A percentile compares a stretch with the other conserved stretches of the same genome.
phyloP scores from a whole-genome alignment of 2,329 filamentous ascomycete species.

The Apiospora arundinis region DNA sequence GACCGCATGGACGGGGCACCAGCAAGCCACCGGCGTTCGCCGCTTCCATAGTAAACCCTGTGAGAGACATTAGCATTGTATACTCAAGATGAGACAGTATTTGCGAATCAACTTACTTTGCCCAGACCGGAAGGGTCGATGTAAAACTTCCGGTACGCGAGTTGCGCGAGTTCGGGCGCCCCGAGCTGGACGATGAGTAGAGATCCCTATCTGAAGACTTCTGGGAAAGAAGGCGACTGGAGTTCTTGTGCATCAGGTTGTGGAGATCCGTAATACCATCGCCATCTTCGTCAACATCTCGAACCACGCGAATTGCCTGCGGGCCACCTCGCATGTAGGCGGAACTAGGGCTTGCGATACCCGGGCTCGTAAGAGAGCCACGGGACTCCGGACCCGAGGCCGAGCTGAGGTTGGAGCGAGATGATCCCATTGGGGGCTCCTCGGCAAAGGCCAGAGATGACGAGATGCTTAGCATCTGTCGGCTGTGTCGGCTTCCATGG shows the following conservation, averaged over 20 bases:
- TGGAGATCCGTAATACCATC: conserved; percentile 68
- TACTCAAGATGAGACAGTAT: background rate
- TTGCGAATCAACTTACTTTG: conserved; percentile 45
- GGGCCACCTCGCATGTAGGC: conserved; percentile 47
- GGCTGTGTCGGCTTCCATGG: conserved; percentile 55
- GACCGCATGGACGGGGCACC: conserved; percentile 54
- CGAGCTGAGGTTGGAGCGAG: background rate
- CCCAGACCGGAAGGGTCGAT: conserved; percentile 60
- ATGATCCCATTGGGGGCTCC: conserved; percentile 37
- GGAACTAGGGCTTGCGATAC: conserved; percentile 44
- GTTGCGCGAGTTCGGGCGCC: background rate
- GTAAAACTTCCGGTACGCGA: conserved; percentile 50
- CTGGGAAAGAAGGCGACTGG: conserved; percentile 60
- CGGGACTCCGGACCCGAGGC: background rate
- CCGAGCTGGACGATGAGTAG: conserved; percentile 58
- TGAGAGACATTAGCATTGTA: conserved; percentile 32
- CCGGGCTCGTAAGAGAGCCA: conserved; percentile 5
- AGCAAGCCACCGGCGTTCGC: conserved; percentile 61
- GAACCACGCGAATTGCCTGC: conserved; percentile 53
- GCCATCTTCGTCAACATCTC: conserved; percentile 67
- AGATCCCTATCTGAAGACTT: conserved; percentile 58
- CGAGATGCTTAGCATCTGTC: conserved; percentile 63
- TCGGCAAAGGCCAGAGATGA: conserved; percentile 54
- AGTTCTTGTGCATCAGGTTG: conserved; percentile 56
- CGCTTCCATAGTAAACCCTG: conserved; percentile 74